These are phyloP conservation scores for Glycine latifolia DNA, from an alignment of 306 rosid genomes.

Conservation along the genomic window DNA sequence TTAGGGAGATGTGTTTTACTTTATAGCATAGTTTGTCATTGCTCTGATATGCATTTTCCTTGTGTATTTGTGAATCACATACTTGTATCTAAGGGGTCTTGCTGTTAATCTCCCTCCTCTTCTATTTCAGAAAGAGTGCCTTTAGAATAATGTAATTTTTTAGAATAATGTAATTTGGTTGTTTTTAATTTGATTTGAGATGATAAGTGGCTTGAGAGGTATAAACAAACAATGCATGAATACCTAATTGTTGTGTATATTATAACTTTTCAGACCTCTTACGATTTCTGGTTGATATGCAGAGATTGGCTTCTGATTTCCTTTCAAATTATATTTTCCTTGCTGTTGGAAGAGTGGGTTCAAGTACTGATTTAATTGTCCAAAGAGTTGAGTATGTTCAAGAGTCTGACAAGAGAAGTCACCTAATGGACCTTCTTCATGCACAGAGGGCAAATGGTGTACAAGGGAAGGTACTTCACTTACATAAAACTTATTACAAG, in stretches of 20 bases:
- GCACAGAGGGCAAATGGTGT: slow-evolving; percentile 81
- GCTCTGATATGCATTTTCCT: background rate
- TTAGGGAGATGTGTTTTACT: background rate
- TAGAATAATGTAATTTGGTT: background rate
- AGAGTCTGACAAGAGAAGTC: slow-evolving; percentile 87
- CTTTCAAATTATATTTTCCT: slow-evolving; percentile 73
- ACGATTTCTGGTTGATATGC: slow-evolving; percentile 47
- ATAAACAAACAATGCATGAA: background rate
- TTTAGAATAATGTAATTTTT: background rate
- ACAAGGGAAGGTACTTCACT: slow-evolving; percentile 68
- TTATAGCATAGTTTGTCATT: background rate
- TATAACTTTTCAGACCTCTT: background rate
- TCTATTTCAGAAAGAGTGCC: background rate
- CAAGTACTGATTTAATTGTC: slow-evolving; percentile 81
- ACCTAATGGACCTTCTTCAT: slow-evolving; percentile 92
- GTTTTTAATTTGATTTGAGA: background rate
- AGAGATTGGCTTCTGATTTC: slow-evolving; percentile 88
- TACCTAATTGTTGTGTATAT: background rate
- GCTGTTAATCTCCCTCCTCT: background rate
- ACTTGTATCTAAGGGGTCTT: background rate
- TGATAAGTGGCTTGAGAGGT: background rate
- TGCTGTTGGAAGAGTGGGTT: slow-evolving; percentile 94
- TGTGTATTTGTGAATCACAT: slow-evolving; percentile 12
- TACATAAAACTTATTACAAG: background rate
- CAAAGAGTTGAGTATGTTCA: slow-evolving; percentile 88